A percentile compares a stretch with the other conserved stretches of the same genome.
phyloP scores from a whole-genome alignment of 73 alveolate genomes.

The Paramecium sonneborni region DNA sequence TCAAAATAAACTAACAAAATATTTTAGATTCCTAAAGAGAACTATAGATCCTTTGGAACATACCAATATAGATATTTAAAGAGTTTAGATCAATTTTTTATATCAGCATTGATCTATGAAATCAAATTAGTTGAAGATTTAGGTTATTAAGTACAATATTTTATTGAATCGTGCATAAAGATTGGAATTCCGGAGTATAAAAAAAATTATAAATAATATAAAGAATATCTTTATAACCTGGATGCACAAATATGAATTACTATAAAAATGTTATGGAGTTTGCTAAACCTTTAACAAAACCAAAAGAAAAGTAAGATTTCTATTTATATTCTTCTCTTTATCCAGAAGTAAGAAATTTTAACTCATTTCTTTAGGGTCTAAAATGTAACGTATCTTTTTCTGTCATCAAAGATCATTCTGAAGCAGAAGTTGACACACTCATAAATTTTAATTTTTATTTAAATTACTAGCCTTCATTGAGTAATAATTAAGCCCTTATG shows the following conservation, averaged over 20 bases:
- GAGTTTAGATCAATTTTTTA: neutral
- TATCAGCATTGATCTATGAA: neutral
- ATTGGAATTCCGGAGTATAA: slow-evolving; percentile 51
- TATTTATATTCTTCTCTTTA: neutral
- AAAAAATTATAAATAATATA: neutral
- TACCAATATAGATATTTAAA: neutral
- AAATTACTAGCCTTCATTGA: slow-evolving; percentile 17
- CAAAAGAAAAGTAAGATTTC: neutral
- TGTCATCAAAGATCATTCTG: neutral
- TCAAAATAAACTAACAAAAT: neutral
- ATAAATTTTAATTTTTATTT: neutral
- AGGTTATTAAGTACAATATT: neutral
- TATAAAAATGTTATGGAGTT: slow-evolving; percentile 33
- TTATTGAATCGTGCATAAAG: slow-evolving; percentile 3
- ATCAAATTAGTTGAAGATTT: neutral
- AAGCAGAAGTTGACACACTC: neutral
- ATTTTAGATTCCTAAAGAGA: neutral
- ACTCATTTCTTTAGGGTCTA: neutral
- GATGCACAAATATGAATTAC: neutral
- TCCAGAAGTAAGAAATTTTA: neutral
- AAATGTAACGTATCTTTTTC: neutral
- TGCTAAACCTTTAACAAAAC: neutral
- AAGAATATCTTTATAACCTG: neutral
- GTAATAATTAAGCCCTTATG: neutral
- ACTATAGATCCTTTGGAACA: neutral